Base-by-base conservation (phyloP, 2,329 filamentous ascomycete genomes). In the Cyanodermella asteris region DNA sequence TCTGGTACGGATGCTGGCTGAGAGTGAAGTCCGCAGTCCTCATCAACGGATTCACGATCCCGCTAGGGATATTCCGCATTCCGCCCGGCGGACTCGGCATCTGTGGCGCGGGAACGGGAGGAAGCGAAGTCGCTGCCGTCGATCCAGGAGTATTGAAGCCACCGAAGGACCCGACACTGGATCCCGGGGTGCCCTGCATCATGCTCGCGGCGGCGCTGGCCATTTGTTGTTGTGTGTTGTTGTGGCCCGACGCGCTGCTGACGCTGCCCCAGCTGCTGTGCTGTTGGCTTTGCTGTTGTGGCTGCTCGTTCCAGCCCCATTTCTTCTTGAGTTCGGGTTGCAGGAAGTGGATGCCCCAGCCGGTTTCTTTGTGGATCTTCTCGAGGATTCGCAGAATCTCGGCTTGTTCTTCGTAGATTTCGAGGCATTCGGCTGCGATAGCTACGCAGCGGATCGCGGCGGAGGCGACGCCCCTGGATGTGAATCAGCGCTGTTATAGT, bases 1-100 rank as follows among this genome's bases (percentile, higher is more conserved):
- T 68, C 41, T 78, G 72, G 40, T 87, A 90, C 1, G 80, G 77
- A 46, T 82, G 76, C 34, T 78, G 71, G 4, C 75, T 72, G 36
- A 72, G 56, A 13, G 59, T 72, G 43, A 87, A 87, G 41, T 87
- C 75, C 1, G 75, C 76, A 13, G 58, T 58, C 13, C 64, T 66
- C 35, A 72, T 60, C 19, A 84, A 47, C 2, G 77, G 77, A 38
- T 84, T 84, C 5, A 72, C 49, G 20, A 68, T 63, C 5, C 60
- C 62, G 3, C 45, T 28, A 4, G 43, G 43, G 26, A 46, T 39
- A 18, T 38, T 44, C 4, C 15, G n/a, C 24, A 7, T 14, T 10
- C 6, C 15, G 16, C 18, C 16, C 3, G 12, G 22, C 10, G n/a
- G n/a, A n/a, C n/a, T n/a, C 11, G 22, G 43, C 20, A 28, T 26